phyloP scores from a whole-genome alignment of 2,329 filamentous ascomycete species.

The Helotiales sp. region DNA sequence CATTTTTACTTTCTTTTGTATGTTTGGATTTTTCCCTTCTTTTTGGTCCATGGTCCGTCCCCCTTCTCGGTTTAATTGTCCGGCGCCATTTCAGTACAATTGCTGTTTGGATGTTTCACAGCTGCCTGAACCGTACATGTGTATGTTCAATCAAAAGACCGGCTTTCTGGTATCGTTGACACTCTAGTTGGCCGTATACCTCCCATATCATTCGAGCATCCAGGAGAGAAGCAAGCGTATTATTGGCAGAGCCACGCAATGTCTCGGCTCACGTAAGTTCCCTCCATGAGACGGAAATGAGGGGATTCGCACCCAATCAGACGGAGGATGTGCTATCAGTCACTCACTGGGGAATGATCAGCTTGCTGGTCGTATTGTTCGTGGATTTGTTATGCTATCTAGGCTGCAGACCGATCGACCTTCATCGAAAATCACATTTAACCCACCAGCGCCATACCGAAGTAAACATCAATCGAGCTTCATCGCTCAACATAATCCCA shows the following conservation, averaged over 20 bases:
- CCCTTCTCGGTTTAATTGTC: no score
- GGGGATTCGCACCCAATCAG: neutral
- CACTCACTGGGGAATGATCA: neutral
- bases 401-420: constrained; percentile 13
- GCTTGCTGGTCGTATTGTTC: neutral
- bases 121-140: no score
- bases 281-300: neutral
- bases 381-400: neutral
- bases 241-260: no score
- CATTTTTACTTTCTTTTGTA: neutral
- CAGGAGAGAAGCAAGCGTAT: no score
- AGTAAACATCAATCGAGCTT: constrained; percentile 6
- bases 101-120: no score
- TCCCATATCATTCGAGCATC: no score
- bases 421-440: neutral
- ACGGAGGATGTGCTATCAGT: neutral
- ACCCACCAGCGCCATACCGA: constrained; percentile 27
- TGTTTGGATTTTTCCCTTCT: neutral
- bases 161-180: no score
- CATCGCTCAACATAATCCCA: constrained; percentile 18
- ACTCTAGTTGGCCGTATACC: no score
- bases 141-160: no score
- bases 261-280: no score
- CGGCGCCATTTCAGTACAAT: no score
- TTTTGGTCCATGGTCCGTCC: no score